Percentiles rank a stretch among this genome's conserved stretches.
Conservation (phyloP, 2,329 filamentous ascomycete species). For the Ramichloridium luteum region DNA sequence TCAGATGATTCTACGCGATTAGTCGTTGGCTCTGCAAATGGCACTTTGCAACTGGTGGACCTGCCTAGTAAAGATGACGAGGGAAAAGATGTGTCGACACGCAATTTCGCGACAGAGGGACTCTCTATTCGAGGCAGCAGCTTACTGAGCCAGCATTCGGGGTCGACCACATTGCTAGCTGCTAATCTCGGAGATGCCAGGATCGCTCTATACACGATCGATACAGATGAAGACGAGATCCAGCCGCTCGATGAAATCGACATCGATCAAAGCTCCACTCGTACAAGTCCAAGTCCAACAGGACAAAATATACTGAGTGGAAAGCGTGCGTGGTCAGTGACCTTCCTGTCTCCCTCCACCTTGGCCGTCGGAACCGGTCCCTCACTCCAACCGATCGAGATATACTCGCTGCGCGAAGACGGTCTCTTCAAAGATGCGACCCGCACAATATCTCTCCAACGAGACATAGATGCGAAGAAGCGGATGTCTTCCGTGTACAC, state of each 20-base stretch:
- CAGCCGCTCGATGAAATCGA: conserved; percentile 28
- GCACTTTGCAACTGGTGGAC: conserved; percentile 34
- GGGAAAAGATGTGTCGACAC: conserved; percentile 18
- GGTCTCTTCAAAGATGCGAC: conserved; percentile 30
- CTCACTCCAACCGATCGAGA: conserved; percentile 31
- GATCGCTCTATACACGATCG: conserved; percentile 24
- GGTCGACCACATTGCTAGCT: conserved; percentile 33
- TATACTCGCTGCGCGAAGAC: conserved; percentile 39
- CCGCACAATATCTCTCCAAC: conserved; percentile 28
- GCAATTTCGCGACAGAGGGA: conserved; percentile 34
- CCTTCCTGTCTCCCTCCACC: conserved; percentile 38
- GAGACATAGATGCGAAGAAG: conserved; percentile 12
- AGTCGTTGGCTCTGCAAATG: conserved; percentile 45
- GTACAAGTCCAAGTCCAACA: not conserved
- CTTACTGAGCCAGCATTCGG: conserved; percentile 9
- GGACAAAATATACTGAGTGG: conserved; percentile 1
- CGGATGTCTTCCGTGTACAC: conserved; percentile 33
- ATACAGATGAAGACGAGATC: conserved; percentile 16
- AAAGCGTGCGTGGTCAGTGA: conserved; percentile 37
- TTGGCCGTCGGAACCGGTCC: conserved; percentile 41
- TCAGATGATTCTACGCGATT: conserved; percentile 31
- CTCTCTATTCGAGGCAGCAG: conserved; percentile 34
- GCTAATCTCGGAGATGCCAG: conserved; percentile 37
- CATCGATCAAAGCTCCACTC: conserved; percentile 11
- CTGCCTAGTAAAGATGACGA: conserved; percentile 12